A percentile compares a stretch with the other conserved stretches of the same genome.
These are phyloP conservation scores for Penicillium riverlandense DNA, from an alignment of 495 filamentous ascomycete species.

Conservation along the genomic window DNA sequence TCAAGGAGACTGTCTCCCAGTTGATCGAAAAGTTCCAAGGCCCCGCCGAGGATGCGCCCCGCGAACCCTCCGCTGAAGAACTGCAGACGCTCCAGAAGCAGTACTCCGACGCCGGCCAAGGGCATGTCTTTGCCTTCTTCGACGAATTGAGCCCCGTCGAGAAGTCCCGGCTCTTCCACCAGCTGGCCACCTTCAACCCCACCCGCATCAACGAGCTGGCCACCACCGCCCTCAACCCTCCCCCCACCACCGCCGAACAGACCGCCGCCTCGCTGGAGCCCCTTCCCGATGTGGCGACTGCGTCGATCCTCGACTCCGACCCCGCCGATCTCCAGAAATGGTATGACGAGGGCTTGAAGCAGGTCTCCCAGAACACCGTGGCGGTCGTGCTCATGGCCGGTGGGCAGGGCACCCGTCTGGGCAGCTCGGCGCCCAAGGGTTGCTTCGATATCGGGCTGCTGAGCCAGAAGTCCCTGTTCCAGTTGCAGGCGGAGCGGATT, in stretches of 20 bases:
- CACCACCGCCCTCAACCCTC: constrained; percentile 72
- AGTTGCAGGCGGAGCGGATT: constrained; percentile 94
- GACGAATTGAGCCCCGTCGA: constrained; percentile 66
- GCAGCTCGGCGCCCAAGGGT: constrained; percentile 92
- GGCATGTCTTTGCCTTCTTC: constrained; percentile 87
- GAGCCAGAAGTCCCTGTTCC: constrained; percentile 90
- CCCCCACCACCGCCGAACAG: constrained; percentile 52
- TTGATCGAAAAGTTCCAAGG: constrained; percentile 50
- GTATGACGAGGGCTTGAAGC: constrained; percentile 76
- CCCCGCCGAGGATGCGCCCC: constrained; percentile 37
- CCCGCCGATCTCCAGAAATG: constrained; percentile 71
- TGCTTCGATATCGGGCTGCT: constrained; percentile 93
- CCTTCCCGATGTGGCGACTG: constrained; percentile 78
- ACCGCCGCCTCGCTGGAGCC: constrained; percentile 66
- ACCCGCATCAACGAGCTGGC: constrained; percentile 75
- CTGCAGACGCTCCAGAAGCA: constrained; percentile 67
- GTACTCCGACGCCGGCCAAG: constrained; percentile 74
- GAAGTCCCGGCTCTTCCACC: constrained; percentile 72
- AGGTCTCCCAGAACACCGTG: constrained; percentile 84
- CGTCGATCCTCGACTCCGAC: constrained; percentile 88
- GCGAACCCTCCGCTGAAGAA: constrained; percentile 65
- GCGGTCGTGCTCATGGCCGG: constrained; percentile 96
- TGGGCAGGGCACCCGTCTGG: constrained; percentile 90
- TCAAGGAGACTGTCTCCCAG: constrained; percentile 49
- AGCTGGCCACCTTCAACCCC: constrained; percentile 75